Percentiles rank a stretch among this genome's conserved stretches.
Conservation (phyloP, 768 basidiomycete species). For the Tricholoma bakamatsutake region DNA sequence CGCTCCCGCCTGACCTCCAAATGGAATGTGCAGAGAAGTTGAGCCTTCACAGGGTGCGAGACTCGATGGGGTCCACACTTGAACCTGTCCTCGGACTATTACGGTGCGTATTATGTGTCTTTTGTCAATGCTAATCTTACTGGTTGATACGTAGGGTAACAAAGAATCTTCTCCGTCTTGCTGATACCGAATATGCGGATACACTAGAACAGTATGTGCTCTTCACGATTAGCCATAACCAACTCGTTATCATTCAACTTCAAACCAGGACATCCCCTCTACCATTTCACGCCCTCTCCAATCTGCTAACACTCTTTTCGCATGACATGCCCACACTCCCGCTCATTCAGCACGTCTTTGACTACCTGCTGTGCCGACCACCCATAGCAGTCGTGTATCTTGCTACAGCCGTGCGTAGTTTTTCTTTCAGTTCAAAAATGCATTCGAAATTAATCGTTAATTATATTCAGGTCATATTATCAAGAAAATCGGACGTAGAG, state of each 20-base stretch:
- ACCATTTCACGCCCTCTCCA: slow-evolving; percentile 86
- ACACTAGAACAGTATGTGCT: slow-evolving; percentile 57
- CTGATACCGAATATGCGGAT: slow-evolving; percentile 64
- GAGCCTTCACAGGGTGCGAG: slow-evolving; percentile 72
- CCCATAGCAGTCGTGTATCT: slow-evolving; percentile 82
- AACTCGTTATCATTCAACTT: background rate
- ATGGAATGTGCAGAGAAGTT: slow-evolving; percentile 61
- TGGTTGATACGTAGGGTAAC: slow-evolving; percentile 45
- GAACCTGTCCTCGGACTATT: slow-evolving; percentile 83
- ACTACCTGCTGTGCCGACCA: slow-evolving; percentile 79
- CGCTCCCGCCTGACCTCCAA: slow-evolving; percentile 56
- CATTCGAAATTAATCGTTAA: background rate
- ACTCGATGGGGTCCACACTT: slow-evolving; percentile 82
- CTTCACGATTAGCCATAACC: background rate
- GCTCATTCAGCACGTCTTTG: slow-evolving; percentile 88
- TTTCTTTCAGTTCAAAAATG: background rate
- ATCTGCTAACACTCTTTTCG: slow-evolving; percentile 86
- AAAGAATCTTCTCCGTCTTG: slow-evolving; percentile 64
- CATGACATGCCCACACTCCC: slow-evolving; percentile 90
- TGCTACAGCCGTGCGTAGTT: slow-evolving; percentile 62
- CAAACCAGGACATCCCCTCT: slow-evolving; percentile 58
- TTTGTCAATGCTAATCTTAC: background rate
- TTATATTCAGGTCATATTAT: slow-evolving; percentile 56
- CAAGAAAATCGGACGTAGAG: slow-evolving; percentile 62
- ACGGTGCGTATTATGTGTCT: slow-evolving; percentile 34